Evolutionary conservation across 1,284 basidiomycete species (phyloP), one percentile per base, ranked within the genome.

Genomic region (Rhizoctonia solani): DNA sequence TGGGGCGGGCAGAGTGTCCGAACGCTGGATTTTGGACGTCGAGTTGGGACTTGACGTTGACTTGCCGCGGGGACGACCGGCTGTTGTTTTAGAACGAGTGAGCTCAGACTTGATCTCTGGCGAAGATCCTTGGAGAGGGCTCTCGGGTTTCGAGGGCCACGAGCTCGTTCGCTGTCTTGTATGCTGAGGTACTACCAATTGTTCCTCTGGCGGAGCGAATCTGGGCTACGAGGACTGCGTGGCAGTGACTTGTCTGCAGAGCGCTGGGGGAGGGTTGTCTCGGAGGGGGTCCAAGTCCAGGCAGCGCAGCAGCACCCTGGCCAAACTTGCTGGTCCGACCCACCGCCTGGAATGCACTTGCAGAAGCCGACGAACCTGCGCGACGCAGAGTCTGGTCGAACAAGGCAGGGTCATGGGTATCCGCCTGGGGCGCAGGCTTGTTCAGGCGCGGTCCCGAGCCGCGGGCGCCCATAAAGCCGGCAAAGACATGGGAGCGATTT

Each of bases 401-500:
- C 23, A 39, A 30, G 9, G 83, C 85, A 2, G 83, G 82, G 74
- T 88, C 82, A 69, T 84, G 82, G 16, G 82, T 80, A 77, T 92
- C 85, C 71, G 81, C 81, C 74, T 92, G 90, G 4, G 88, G 85
- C 16, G 86, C 84, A 73, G 87, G 88, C 66, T 80, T 83, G 69
- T 83, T 90, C 37, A 92, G 80, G 46, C 85, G 80, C 6, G 90
- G 90, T 19, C 87, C 88, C 47, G 83, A 83, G 23, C 87, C 86
- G 52, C 81, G 82, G 2, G 89, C 89, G 47, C 90, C 90, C 69
- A 92, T 90, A 74, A 91, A 90, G 1, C 87, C 81, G 1, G 90
- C 90, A 19, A 92, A 81, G 90, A 90, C 6, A 87, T 82, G 1
- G 85, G 78, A 52, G 81, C 81, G 0, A 79, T 53, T 19, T 29